A percentile compares a stretch with the other conserved stretches of the same genome.
Conservation (phyloP, 1,139 yeast species). For the Hyphopichia burtonii region DNA sequence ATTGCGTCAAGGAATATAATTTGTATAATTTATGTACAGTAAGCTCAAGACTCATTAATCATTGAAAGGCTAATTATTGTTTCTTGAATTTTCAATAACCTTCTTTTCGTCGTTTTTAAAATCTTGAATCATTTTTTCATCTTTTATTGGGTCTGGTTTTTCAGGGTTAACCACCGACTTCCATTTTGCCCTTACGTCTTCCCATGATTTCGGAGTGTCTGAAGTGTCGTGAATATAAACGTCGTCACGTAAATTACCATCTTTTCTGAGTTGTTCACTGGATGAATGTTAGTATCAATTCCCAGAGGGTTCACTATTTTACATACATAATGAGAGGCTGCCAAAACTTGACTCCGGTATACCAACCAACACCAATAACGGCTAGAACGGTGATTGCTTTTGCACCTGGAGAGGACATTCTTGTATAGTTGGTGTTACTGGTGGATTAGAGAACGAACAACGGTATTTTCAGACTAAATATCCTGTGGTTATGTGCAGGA, state of each 20-base stretch:
- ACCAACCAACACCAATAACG: conserved; percentile 42
- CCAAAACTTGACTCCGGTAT: conserved; percentile 64
- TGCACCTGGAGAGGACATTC: conserved; percentile 25
- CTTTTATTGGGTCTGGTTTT: neutral
- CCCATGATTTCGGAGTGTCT: conserved; percentile 39
- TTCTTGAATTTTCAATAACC: conserved; percentile 1
- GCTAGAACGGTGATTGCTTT: conserved; percentile 27
- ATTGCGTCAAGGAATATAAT: too few relatives aligned
- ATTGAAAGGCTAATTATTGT: neutral
- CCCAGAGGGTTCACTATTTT: too few relatives aligned
- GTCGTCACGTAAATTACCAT: conserved; percentile 63
- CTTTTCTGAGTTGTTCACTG: conserved; percentile 66
- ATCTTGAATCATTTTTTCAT: neutral
- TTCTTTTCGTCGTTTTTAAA: neutral
- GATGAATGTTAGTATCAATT: neutral
- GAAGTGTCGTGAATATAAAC: conserved; percentile 49
- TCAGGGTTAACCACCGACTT: conserved; percentile 21
- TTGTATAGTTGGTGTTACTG: neutral
- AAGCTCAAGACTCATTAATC: neutral
- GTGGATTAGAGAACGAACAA: too few relatives aligned
- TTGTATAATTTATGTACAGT: neutral
- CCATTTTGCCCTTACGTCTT: conserved; percentile 33
- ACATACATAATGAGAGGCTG: conserved; percentile 71
- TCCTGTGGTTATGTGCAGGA: too few relatives aligned
- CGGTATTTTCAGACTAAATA: too few relatives aligned